These are phyloP conservation scores for Sugiyamaella boreocaroliniensis DNA, from an alignment of 805 yeast genomes.

Conservation along the genomic window DNA sequence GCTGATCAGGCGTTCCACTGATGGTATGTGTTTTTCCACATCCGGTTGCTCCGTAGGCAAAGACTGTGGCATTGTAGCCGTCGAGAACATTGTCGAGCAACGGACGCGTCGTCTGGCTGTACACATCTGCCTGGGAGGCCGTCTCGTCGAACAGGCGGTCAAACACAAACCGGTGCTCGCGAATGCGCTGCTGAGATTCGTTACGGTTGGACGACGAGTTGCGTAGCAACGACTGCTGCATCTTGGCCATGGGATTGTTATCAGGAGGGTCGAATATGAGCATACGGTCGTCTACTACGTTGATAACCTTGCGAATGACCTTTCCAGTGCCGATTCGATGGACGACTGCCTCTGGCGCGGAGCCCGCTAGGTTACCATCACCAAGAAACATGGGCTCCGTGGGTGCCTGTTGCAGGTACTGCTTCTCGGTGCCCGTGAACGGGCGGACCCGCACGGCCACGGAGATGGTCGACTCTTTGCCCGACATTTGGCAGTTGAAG, in stretches of 20 bases:
- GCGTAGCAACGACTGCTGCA: conserved; percentile 38
- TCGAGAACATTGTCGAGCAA: conserved; percentile 67
- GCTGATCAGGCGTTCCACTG: conserved; percentile 62
- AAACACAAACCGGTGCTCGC: conserved; percentile 77
- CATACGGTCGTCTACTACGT: conserved; percentile 81
- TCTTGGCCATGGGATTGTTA: conserved; percentile 48
- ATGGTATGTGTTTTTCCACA: conserved; percentile 96
- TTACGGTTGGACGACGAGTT: conserved; percentile 34
- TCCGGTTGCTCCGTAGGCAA: conserved; percentile 95
- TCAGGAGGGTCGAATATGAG: conserved; percentile 81
- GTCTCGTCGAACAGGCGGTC: conserved; percentile 68
- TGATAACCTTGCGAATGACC: conserved; percentile 62
- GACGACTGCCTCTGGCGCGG: background rate
- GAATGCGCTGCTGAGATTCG: conserved; percentile 33
- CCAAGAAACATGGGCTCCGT: conserved; percentile 42
- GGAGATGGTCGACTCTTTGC: conserved; percentile 22
- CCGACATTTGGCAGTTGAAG: conserved; percentile 3
- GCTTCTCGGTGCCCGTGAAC: conserved; percentile 55
- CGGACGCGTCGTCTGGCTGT: conserved; percentile 58
- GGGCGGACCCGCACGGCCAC: conserved; percentile 70
- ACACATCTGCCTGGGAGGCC: conserved; percentile 63
- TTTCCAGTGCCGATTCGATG: conserved; percentile 17
- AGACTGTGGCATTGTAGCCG: conserved; percentile 85
- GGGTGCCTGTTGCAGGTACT: conserved; percentile 39
- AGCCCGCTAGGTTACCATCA: conserved; percentile 44